Evolutionary conservation across 23 red algal genomes (phyloP).

Genomic region (Gracilariopsis chorda): DNA sequence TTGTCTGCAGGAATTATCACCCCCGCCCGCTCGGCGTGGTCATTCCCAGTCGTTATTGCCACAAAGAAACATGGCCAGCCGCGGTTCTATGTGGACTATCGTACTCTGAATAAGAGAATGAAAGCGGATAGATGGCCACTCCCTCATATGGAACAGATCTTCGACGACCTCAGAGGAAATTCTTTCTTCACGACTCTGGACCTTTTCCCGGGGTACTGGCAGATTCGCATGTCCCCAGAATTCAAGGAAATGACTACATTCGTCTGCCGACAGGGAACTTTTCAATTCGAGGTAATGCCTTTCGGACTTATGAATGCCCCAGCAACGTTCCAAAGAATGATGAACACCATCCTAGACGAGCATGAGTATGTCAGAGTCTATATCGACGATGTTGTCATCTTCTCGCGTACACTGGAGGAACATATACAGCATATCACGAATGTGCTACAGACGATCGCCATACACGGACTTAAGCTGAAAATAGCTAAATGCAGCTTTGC

Average conservation of each 20-base stretch:
- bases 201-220: background rate
- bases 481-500: too few relatives aligned
- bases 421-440: background rate
- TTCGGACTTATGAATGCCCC: background rate
- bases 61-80: conserved; percentile 47
- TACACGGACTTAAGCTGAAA: too few relatives aligned
- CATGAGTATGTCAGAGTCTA: background rate
- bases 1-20: background rate
- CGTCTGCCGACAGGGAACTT: background rate
- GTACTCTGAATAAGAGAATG: background rate
- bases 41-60: conserved; percentile 28
- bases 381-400: background rate
- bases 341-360: background rate
- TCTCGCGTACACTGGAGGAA: background rate
- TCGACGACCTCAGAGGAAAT: background rate
- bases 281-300: background rate
- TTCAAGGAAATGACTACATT: background rate
- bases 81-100: background rate
- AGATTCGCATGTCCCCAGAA: background rate
- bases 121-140: background rate
- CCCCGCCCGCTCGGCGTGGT: conserved; percentile 9
- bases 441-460: too few relatives aligned
- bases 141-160: background rate
- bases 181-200: background rate
- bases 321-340: background rate